Conservation (phyloP, 495 filamentous ascomycete species). For the Podospora bellae-mahoneyi region DNA sequence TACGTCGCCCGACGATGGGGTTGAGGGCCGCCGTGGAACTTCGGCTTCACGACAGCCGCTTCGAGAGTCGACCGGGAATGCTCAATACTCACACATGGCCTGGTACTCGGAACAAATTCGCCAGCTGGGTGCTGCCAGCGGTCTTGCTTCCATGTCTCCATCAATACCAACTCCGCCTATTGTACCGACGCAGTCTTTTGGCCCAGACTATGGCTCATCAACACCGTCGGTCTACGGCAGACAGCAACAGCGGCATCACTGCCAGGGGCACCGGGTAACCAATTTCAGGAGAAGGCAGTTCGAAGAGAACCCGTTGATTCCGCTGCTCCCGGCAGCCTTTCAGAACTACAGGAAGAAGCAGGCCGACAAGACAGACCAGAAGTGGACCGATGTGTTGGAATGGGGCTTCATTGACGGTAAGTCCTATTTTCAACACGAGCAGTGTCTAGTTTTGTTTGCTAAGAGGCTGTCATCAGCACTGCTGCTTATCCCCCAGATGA, state of each 20-base stretch:
- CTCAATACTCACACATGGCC: slow-evolving; percentile 42
- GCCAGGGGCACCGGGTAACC: slow-evolving; percentile 14
- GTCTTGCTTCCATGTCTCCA: slow-evolving; percentile 29
- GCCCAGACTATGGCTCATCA: slow-evolving; percentile 35
- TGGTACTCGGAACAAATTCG: slow-evolving; percentile 37
- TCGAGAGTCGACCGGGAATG: slow-evolving; percentile 48
- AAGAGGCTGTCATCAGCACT: slow-evolving; percentile 55
- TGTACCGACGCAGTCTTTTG: slow-evolving; percentile 43
- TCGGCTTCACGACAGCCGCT: slow-evolving; percentile 43
- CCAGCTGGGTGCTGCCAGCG: slow-evolving; percentile 20
- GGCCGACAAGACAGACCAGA: slow-evolving; percentile 47
- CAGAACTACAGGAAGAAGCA: slow-evolving; percentile 66
- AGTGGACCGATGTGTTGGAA: slow-evolving; percentile 84
- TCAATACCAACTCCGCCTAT: slow-evolving; percentile 43
- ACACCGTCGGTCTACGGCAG: slow-evolving; percentile 21
- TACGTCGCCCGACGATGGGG: slow-evolving; percentile 19
- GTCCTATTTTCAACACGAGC: slow-evolving; percentile 20
- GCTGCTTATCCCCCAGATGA: slow-evolving; percentile 75
- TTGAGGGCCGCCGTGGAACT: slow-evolving; percentile 23
- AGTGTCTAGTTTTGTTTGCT: background rate
- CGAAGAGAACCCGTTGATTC: slow-evolving; percentile 49
- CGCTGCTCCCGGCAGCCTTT: slow-evolving; percentile 56
- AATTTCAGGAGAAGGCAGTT: slow-evolving; percentile 21
- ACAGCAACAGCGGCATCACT: slow-evolving; percentile 24
- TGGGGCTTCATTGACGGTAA: slow-evolving; percentile 87